phyloP scores from a whole-genome alignment of 2,329 filamentous ascomycete genomes.

The Exophiala mesophila region DNA sequence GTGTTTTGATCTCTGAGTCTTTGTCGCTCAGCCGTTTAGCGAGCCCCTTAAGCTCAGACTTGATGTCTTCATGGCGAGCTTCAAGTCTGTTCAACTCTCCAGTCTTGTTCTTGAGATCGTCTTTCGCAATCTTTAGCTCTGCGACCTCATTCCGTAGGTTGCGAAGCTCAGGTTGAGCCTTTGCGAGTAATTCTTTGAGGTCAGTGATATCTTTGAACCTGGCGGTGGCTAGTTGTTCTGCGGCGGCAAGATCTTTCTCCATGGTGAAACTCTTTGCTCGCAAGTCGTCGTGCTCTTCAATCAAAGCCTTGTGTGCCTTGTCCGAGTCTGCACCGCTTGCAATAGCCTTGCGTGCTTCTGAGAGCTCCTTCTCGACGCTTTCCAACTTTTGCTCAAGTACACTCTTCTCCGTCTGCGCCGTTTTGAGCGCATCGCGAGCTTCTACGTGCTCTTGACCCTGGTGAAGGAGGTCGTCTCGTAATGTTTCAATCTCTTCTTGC shows the following conservation, averaged over 20 bases:
- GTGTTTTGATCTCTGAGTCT: constrained; percentile 68
- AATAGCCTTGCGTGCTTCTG: constrained; percentile 47
- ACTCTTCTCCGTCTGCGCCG: constrained; percentile 64
- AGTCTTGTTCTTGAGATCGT: constrained; percentile 62
- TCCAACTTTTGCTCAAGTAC: constrained; percentile 60
- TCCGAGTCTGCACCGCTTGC: constrained; percentile 37
- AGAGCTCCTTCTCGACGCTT: constrained; percentile 67
- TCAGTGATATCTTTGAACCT: constrained; percentile 85
- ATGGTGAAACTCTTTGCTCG: constrained; percentile 65
- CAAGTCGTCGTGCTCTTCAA: constrained; percentile 52
- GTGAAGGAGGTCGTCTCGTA: constrained; percentile 72
- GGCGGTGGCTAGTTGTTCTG: constrained; percentile 78
- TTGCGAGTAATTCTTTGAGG: constrained; percentile 71
- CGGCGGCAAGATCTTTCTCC: constrained; percentile 77
- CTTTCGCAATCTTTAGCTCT: constrained; percentile 67
- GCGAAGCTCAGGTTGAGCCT: constrained; percentile 80
- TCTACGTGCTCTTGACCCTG: constrained; percentile 81
- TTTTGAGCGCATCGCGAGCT: constrained; percentile 69
- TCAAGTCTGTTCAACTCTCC: constrained; percentile 71
- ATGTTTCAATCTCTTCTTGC: constrained; percentile 76
- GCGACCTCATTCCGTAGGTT: constrained; percentile 71
- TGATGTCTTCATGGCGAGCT: constrained; percentile 74
- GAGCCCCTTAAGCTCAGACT: constrained; percentile 64
- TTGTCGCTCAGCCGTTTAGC: constrained; percentile 68
- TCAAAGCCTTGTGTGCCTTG: constrained; percentile 46